Conservation (phyloP, 345 rosid species). For the Boechera stricta region DNA sequence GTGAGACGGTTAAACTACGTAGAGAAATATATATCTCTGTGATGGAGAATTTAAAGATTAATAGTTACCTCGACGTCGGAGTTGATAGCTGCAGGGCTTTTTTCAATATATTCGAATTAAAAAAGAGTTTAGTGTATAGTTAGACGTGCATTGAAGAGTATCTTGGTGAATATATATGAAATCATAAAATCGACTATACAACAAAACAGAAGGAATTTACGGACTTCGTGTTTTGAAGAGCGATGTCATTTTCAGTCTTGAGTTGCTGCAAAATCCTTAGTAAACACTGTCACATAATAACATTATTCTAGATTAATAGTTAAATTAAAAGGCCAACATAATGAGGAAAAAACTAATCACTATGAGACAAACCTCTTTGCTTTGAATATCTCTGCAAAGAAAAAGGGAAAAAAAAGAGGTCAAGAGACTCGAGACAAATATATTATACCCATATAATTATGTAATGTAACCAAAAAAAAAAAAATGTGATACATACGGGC, state of each 20-base stretch:
- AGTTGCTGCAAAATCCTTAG: constrained; percentile 63
- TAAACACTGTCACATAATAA: constrained; percentile 51
- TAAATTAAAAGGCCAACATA: background rate
- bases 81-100: constrained; percentile 63
- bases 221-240: constrained; percentile 63
- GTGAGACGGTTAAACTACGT: background rate
- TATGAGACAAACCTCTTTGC: constrained; percentile 55
- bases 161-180: background rate
- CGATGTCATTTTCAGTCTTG: constrained; percentile 65
- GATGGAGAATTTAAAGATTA: background rate
- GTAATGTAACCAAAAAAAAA: background rate
- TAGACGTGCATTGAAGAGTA: background rate
- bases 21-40: background rate
- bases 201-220: constrained; percentile 27
- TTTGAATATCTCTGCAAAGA: constrained; percentile 47
- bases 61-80: constrained; percentile 67
- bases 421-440: background rate
- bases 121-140: background rate
- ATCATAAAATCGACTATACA: background rate
- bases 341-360: background rate
- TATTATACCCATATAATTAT: background rate
- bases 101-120: background rate
- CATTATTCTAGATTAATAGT: constrained; percentile 14
- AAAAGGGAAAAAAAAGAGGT: background rate
- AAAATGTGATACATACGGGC: constrained; percentile 26